Evolutionary conservation across 2,329 filamentous ascomycete genomes (phyloP).

Genomic region (Niveomyces coronatus): DNA sequence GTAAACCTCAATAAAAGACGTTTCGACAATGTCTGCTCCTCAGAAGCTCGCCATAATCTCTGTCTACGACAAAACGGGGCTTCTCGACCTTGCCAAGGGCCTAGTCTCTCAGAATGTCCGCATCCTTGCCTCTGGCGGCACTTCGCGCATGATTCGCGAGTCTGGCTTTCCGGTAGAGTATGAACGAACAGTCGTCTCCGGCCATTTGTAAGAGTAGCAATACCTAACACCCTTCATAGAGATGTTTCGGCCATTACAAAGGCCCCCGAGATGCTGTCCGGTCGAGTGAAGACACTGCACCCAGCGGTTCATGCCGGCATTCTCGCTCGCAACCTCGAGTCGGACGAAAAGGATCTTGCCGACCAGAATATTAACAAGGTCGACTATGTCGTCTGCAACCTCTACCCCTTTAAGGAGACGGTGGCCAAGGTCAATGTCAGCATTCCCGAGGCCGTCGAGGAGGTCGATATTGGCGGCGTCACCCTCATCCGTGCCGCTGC

Average conservation of each 20-base stretch:
- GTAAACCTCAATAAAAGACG: not conserved
- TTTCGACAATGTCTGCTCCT: constrained; percentile 25
- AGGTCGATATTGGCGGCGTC: constrained; percentile 97
- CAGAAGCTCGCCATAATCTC: constrained; percentile 80
- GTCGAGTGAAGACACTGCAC: constrained; percentile 82
- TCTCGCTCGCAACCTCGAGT: constrained; percentile 84
- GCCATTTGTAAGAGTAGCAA: not conserved
- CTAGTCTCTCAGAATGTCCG: constrained; percentile 82
- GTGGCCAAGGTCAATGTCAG: constrained; percentile 96
- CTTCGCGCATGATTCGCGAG: constrained; percentile 91
- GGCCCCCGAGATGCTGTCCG: constrained; percentile 92
- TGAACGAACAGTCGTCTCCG: constrained; percentile 23
- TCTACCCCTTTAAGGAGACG: constrained; percentile 98
- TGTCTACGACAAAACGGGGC: constrained; percentile 96
- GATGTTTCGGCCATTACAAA: constrained; percentile 96
- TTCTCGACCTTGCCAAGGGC: constrained; percentile 85
- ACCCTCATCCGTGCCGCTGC: constrained; percentile 92
- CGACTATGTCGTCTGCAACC: constrained; percentile 94
- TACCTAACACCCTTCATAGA: constrained; percentile 37
- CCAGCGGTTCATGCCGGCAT: constrained; percentile 87
- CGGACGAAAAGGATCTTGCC: constrained; percentile 92
- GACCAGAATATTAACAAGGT: constrained; percentile 94
- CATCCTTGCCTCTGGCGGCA: constrained; percentile 89
- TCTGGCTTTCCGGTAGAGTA: constrained; percentile 93
- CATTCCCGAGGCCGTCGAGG: constrained; percentile 91